Base-by-base conservation (phyloP, 139 green algal species). In the Picochlorum sp. region DNA sequence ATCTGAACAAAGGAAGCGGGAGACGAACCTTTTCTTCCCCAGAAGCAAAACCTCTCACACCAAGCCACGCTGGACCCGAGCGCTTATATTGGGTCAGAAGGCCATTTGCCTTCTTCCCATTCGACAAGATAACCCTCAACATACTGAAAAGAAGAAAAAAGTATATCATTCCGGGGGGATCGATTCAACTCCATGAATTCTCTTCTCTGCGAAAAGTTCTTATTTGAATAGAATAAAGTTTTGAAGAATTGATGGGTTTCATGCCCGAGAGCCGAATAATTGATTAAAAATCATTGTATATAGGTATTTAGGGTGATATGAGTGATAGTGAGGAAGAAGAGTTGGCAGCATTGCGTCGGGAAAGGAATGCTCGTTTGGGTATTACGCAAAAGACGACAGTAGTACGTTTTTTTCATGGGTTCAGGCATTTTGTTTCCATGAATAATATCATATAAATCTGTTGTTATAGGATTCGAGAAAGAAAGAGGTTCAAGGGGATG, bases 251-350 rank as follows among this genome's bases (percentile, higher is more conserved):
- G 28, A 30, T 30, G 28, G 28, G 28, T 30, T 30, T 30, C 28
- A 30, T 4, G 1, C 28, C 28, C 28, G 28, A 7, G 4, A 4
- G 28, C 4, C 28, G 28, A 30, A 30, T 6, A 30, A 30, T 5
- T 5, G 28, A 30, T 30, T 30, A 30, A 30, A 30, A 30, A 30
- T 7, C 28, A 5, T 30, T 30, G 4, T 30, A 30, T 30, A 30
- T 30, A 34, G 18, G 7, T 30, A 30, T 59, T 30, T 16, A 21
- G 6, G 23, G 15, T 3, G 21, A 18, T 30, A 59, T 59, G 51
- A 59, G 51, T 34, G 20, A 30, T 28, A 67, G 57, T 47, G 83
- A 88, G 18, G 72, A 79, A 5, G 72, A 79, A 21, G 83, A 90
- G 62, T 61, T 90, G 6, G 79, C 83, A 15, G 52, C 67, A 18